These are phyloP conservation scores for Pouteria campechiana DNA, from an alignment of 179 eudicot species.

Conservation along the genomic window DNA sequence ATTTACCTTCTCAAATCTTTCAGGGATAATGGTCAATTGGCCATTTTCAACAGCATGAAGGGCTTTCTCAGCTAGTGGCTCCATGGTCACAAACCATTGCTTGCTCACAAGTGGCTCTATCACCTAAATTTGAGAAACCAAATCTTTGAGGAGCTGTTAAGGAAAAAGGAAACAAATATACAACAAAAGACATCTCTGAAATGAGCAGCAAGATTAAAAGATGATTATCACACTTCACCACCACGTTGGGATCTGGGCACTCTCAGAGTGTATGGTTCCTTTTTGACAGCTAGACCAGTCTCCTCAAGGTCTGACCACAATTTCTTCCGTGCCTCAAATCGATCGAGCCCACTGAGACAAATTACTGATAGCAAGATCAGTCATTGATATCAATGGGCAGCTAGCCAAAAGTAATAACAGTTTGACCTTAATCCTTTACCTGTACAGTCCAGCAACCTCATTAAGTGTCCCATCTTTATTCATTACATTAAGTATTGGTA, in stretches of 20 bases:
- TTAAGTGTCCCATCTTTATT: constrained; percentile 93
- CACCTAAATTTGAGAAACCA: constrained; percentile 33
- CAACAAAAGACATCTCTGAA: not conserved
- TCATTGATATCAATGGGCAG: too few species aligned
- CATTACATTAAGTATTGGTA: constrained; percentile 90
- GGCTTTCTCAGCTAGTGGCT: constrained; percentile 85
- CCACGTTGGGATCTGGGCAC: constrained; percentile 98
- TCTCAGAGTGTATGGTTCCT: constrained; percentile 67
- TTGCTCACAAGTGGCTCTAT: constrained; percentile 96
- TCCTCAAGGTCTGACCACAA: constrained; percentile 87
- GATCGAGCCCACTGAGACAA: constrained; percentile 91
- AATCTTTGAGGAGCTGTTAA: not conserved
- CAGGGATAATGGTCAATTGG: constrained; percentile 78
- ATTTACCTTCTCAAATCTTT: constrained; percentile 88
- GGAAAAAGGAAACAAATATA: not conserved
- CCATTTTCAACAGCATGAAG: constrained; percentile 78
- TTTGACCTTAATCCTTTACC: constrained; percentile 22
- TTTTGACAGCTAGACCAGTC: constrained; percentile 78
- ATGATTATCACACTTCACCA: constrained; percentile 64
- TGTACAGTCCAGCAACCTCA: constrained; percentile 82
- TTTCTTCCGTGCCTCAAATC: constrained; percentile 89
- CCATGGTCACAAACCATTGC: constrained; percentile 98
- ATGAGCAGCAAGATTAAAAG: not conserved
- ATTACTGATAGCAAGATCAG: too few species aligned
- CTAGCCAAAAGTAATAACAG: too few species aligned